Base-by-base conservation (phyloP, 2,329 filamentous ascomycete genomes). In the Penicillium sp. region DNA sequence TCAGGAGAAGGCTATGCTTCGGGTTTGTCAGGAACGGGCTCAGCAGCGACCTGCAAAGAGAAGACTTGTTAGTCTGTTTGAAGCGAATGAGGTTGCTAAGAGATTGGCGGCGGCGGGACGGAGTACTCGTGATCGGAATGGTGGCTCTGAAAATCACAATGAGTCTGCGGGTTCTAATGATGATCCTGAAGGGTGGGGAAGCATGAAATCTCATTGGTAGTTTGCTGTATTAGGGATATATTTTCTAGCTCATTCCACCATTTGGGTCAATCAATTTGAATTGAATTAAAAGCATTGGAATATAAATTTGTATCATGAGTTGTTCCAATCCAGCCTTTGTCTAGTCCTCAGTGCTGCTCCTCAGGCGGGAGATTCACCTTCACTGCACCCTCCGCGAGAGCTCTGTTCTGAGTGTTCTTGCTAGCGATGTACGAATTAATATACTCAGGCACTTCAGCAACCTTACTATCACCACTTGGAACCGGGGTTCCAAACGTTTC, bases 401-500 rank as follows among this genome's bases (percentile, higher is more conserved):
- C 67, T 48, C 64, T 68, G 55, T 79, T 81, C 59, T 68, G 64
- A 39, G 70, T 67, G 68, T 83, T 85, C 62, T 74, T 76, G 53
- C 76, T 75, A 49, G 79, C 74, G 48, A 84, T 75, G 71, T 81
- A 87, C 5, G 75, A 76, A 49, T 68, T 75, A 53, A 93, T 75
- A 75, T 92, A 86, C 59, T 74, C 79, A 9, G 90, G 89, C 19
- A 89, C 76, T 9, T 81, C 71, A 31, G 76, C 70, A 4, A 88
- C 79, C 61, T 78, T 74, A 69, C 91, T 90, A 59, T 86, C 81
- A 27, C 79, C 74, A 13, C 81, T 81, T 0, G 85, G 77, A 23
- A 90, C 71, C 0, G 90, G 89, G 54, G 85, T 80, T 0, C 87
- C 89, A 58, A 89, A 77, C 0, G 77, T 78, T 61, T 84, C 81